A percentile compares a stretch with the other conserved stretches of the same genome.
Conservation (phyloP, 2,329 filamentous ascomycete species). For the Trichoderma brevicompactum region DNA sequence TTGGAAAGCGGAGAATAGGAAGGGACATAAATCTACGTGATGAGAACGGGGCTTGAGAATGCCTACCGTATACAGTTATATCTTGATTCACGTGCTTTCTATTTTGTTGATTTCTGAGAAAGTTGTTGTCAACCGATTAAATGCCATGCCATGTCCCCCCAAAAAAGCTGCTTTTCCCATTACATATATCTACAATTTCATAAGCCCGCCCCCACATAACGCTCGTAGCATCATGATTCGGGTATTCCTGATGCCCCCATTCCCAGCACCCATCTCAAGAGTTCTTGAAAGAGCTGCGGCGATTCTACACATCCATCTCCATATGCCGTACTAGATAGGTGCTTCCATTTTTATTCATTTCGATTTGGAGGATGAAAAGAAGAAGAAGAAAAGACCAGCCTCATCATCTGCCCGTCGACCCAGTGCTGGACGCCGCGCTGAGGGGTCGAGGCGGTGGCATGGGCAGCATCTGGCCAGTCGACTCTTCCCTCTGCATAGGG, state of each 20-base stretch:
- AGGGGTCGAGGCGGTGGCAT: constrained; percentile 43
- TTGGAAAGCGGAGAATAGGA: background rate
- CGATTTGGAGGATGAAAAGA: too few relatives aligned
- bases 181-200: constrained; percentile 13
- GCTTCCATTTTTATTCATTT: background rate
- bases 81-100: background rate
- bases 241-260: constrained; percentile 1
- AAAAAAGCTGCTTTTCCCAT: background rate
- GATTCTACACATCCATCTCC: background rate
- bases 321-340: background rate
- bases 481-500: constrained; percentile 47
- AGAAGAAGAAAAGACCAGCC: too few relatives aligned
- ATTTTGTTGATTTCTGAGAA: background rate
- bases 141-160: background rate
- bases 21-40: background rate
- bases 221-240: constrained; percentile 28
- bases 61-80: background rate
- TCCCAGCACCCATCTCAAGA: background rate
- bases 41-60: background rate
- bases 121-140: background rate
- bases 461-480: constrained; percentile 36
- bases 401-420: constrained; percentile 46
- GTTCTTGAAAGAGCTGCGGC: background rate
- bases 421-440: constrained; percentile 50
- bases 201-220: constrained; percentile 33